Evolutionary conservation across 345 rosid genomes (phyloP).

Genomic region (Crucihimalaya himalaica): DNA sequence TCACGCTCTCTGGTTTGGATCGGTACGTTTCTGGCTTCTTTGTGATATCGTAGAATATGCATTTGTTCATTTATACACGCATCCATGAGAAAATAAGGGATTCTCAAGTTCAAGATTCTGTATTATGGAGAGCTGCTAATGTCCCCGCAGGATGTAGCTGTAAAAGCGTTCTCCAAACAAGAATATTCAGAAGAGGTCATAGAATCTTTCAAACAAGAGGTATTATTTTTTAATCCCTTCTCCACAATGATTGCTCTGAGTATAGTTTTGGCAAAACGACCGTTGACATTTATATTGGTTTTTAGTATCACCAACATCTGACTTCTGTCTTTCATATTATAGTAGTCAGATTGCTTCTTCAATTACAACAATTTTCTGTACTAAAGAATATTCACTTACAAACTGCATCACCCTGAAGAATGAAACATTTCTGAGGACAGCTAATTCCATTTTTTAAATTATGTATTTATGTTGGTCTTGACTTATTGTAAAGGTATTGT

Average conservation of each 20-base stretch:
- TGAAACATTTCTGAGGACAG: conserved; percentile 1
- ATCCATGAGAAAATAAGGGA: not conserved
- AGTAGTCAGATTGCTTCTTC: conserved; percentile 12
- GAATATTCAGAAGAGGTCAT: conserved; percentile 90
- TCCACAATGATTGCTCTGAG: not conserved
- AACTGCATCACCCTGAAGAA: conserved; percentile 10
- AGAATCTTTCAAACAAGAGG: conserved; percentile 89
- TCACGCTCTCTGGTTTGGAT: conserved; percentile 98
- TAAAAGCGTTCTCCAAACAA: conserved; percentile 93
- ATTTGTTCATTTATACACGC: conserved; percentile 36
- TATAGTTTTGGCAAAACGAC: not conserved
- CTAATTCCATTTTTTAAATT: not conserved
- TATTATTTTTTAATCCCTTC: conserved; percentile 32
- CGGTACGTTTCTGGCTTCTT: conserved; percentile 73
- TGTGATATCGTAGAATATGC: conserved; percentile 12
- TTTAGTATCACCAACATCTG: conserved; percentile 6
- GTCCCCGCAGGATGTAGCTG: conserved; percentile 87
- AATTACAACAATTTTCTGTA: not conserved
- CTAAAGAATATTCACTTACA: conserved; percentile 13
- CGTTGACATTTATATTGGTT: not conserved
- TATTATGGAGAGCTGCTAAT: conserved; percentile 32
- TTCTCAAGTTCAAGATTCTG: conserved; percentile 5
- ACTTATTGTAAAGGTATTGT: conserved; percentile 60
- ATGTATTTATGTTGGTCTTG: conserved; percentile 15
- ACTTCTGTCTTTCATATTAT: not conserved